A percentile compares a stretch with the other conserved stretches of the same genome.
These are phyloP conservation scores for Coniella vitis DNA, from an alignment of 2,329 filamentous ascomycete genomes.

Conservation along the genomic window DNA sequence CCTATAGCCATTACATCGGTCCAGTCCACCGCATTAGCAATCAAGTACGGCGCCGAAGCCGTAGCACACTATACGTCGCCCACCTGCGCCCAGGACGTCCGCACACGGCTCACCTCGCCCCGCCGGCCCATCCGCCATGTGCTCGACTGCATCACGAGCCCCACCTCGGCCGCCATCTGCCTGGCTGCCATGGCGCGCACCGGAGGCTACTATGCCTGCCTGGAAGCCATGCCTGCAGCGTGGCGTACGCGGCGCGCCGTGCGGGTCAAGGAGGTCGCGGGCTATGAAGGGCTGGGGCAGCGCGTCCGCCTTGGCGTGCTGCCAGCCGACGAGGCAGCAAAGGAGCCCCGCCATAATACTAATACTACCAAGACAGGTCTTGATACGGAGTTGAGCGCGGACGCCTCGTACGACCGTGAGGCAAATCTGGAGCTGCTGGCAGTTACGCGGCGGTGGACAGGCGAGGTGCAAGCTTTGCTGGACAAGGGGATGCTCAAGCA, in stretches of 20 bases:
- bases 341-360: no score
- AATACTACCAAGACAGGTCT: no score
- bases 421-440: no score
- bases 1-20: conserved; percentile 1
- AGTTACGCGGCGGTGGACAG: no score
- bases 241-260: conserved; percentile 22
- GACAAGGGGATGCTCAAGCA: no score
- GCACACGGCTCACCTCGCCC: neutral
- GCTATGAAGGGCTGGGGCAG: no score
- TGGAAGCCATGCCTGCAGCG: conserved; percentile 20
- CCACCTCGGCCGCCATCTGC: conserved; percentile 22
- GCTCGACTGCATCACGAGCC: conserved; percentile 26
- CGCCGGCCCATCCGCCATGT: conserved; percentile 19
- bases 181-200: conserved; percentile 22
- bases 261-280: conserved; percentile 18
- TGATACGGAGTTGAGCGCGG: no score
- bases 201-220: conserved; percentile 26
- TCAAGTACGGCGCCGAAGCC: conserved; percentile 19
- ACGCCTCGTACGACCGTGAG: no score
- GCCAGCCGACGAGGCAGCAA: no score
- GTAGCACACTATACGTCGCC: conserved; percentile 20
- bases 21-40: conserved; percentile 15
- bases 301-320: no score
- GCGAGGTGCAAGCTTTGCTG: no score
- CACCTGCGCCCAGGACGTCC: conserved; percentile 15